phyloP scores from a whole-genome alignment of 345 rosid species.

The Syzygium aqueum region DNA sequence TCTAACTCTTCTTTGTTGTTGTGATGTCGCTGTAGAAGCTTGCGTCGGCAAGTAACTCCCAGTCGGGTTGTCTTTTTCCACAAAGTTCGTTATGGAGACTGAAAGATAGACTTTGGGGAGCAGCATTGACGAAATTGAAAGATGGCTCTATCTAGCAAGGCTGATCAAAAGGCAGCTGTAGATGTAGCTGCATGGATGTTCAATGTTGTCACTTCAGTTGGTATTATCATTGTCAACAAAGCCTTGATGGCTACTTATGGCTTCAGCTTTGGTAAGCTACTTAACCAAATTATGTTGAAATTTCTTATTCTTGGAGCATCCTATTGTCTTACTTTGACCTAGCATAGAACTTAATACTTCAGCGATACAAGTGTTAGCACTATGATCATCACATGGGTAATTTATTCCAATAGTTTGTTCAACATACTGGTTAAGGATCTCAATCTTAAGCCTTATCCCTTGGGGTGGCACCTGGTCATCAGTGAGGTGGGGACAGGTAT shows the following conservation, averaged over 20 bases:
- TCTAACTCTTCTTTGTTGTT: background rate
- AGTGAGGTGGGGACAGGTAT: background rate
- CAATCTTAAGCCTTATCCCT: background rate
- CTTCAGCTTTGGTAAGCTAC: constrained; percentile 73
- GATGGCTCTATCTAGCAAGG: constrained; percentile 70
- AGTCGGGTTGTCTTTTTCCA: background rate
- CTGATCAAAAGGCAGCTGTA: constrained; percentile 70
- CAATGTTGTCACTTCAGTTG: constrained; percentile 97
- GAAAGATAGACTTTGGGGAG: background rate
- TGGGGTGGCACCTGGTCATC: background rate
- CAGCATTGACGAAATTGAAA: background rate
- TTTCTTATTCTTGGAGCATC: background rate
- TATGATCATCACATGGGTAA: background rate
- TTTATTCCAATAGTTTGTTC: background rate
- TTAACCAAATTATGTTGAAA: background rate
- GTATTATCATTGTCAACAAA: constrained; percentile 91
- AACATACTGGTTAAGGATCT: background rate
- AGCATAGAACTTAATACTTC: background rate
- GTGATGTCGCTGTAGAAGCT: background rate
- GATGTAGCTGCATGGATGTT: constrained; percentile 99
- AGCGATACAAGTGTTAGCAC: background rate
- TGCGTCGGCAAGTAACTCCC: background rate
- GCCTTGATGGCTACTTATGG: constrained; percentile 97
- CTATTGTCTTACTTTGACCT: background rate
- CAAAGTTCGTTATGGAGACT: background rate